Evolutionary conservation across 441 rosid genomes (phyloP).

Genomic region (Mallotus repandus): DNA sequence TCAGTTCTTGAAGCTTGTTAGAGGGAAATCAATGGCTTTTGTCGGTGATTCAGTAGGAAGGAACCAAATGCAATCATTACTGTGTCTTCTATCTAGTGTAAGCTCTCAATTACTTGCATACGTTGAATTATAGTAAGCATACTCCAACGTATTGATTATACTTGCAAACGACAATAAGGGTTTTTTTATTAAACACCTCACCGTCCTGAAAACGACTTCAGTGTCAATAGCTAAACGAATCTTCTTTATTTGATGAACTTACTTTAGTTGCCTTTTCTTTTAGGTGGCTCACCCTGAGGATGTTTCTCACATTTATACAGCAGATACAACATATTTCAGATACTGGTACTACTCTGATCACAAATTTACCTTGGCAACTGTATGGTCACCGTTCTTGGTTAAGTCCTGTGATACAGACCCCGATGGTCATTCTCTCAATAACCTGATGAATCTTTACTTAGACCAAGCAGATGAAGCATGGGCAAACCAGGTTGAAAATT

Average conservation of each 20-base stretch:
- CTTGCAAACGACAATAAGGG: too few relatives aligned
- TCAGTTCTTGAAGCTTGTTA: constrained; percentile 61
- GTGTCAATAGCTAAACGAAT: neutral
- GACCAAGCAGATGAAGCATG: constrained; percentile 64
- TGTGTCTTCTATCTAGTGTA: constrained; percentile 72
- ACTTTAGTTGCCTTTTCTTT: constrained; percentile 14
- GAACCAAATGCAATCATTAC: constrained; percentile 77
- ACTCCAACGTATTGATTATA: neutral
- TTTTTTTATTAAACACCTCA: too few relatives aligned
- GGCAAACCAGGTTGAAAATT: constrained; percentile 45
- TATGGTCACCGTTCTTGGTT: constrained; percentile 83
- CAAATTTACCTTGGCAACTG: constrained; percentile 56
- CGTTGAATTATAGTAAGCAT: neutral
- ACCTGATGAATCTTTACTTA: constrained; percentile 53
- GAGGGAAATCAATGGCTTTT: constrained; percentile 72
- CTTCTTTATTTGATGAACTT: neutral
- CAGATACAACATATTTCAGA: constrained; percentile 41
- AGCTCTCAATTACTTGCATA: constrained; percentile 15
- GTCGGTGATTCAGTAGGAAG: constrained; percentile 83
- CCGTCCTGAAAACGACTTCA: too few relatives aligned
- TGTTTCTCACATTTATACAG: constrained; percentile 34
- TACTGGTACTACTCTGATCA: constrained; percentile 54
- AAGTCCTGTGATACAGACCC: constrained; percentile 52
- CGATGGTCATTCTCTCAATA: constrained; percentile 37
- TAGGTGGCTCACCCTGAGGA: constrained; percentile 64